Conservation (phyloP, 768 basidiomycete species). For the Kwoniella dendrophila region DNA sequence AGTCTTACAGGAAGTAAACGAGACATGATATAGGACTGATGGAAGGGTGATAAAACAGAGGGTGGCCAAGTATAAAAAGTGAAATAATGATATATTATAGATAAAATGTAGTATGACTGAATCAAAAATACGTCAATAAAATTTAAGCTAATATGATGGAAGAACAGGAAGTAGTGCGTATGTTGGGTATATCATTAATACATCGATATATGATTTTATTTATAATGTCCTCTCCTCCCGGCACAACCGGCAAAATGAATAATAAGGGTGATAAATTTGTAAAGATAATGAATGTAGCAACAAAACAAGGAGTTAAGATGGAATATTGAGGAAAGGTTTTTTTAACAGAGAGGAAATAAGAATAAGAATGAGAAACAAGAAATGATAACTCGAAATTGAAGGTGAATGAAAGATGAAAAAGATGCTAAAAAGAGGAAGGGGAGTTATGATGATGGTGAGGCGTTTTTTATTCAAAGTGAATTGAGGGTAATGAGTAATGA, state of each 20-base stretch:
- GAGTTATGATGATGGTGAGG: neutral
- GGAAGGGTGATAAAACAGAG: neutral
- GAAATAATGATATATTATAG: neutral
- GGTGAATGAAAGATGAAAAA: neutral
- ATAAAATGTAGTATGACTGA: neutral
- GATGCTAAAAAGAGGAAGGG: neutral
- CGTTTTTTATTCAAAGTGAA: conserved; percentile 10
- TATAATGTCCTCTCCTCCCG: neutral
- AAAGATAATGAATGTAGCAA: neutral
- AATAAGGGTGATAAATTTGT: neutral
- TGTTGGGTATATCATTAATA: neutral
- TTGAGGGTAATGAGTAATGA: neutral
- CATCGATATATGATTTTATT: neutral
- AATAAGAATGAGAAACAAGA: too few species aligned
- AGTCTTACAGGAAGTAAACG: conserved; percentile 11
- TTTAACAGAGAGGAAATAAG: neutral
- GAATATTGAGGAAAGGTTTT: too few species aligned
- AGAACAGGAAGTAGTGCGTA: too few species aligned
- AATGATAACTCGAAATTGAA: too few species aligned
- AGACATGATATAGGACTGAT: conserved; percentile 4
- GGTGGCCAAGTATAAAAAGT: neutral
- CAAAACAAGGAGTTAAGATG: neutral
- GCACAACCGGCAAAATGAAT: conserved; percentile 1
- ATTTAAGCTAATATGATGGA: conserved; percentile 2
- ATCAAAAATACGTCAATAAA: neutral